Evolutionary conservation across 2,329 filamentous ascomycete species (phyloP), one percentile per base, ranked within the genome.

Genomic region (Diaporthe sp.): DNA sequence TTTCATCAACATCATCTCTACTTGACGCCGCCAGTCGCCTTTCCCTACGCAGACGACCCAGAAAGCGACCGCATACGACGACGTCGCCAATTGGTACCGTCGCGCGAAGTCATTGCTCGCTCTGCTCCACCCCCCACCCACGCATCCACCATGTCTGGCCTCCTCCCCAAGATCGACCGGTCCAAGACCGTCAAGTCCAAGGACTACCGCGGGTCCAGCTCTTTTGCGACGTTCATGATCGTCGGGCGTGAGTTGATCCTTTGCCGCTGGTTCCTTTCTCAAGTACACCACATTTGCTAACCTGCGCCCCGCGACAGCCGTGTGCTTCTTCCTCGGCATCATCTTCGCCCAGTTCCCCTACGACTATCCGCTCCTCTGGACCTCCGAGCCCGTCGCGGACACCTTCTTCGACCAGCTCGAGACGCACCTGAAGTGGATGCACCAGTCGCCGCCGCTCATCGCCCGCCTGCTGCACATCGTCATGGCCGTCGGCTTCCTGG

Each of bases 321-420:
- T 94, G 79, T 98, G 95, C 85, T 99, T 99, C 91, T 98, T 98
- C 91, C 94, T 99, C 78, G 97, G 97, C 81, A 95, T 98, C 85
- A 93, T 99, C 85, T 99, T 98, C 90, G 95, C 95, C 81, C 92
- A 93, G 78, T 97, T 98, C 86, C 96, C 97, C 77, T 99, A 98
- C 89, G 97, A 97, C 88, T 97, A 95, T 87, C 94, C 95, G 76
- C 92, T 97, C 78, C 93, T 97, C 72, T 97, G 95, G 90, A 93
- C 93, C 71, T 91, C 91, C 42, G 92, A 90, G 57, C 88, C 88
- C 73, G 88, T 94, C 72, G 88, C 90, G 76, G 87, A 89, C 53
- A 83, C 89, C 58, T 97, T 96, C 90, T 96, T 94, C 83, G 90
- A 93, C 84, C 93, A 96, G 82, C 92, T 98, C 77, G 96, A 98